These are phyloP conservation scores for Puccinia polysora DNA, from an alignment of 1,284 basidiomycete species.

Conservation along the genomic window DNA sequence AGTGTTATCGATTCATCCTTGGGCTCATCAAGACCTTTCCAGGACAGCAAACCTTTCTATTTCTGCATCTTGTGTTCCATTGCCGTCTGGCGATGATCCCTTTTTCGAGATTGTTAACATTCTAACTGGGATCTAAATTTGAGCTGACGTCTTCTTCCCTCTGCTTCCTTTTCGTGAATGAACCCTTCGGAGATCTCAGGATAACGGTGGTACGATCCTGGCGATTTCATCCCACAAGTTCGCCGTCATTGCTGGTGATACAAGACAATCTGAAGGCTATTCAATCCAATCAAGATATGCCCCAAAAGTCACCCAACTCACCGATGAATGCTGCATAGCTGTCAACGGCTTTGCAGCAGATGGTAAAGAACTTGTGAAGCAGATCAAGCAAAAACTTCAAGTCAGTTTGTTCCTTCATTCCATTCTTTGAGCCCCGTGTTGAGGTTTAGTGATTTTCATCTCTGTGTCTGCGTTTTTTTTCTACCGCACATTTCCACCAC, in stretches of 20 bases:
- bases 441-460: neutral
- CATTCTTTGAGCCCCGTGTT: conserved; percentile 47
- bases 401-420: conserved; percentile 56
- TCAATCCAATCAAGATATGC: conserved; percentile 92
- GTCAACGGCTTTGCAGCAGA: conserved; percentile 94
- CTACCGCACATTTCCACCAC: conserved; percentile 17
- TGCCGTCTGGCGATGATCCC: too few species aligned
- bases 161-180: too few species aligned
- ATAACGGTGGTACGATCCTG: conserved; percentile 89
- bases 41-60: neutral
- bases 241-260: conserved; percentile 87
- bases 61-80: neutral
- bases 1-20: neutral
- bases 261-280: conserved; percentile 87
- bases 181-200: too few species aligned
- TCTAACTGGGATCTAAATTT: neutral
- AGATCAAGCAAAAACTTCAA: conserved; percentile 84
- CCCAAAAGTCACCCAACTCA: conserved; percentile 80
- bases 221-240: conserved; percentile 89
- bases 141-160: too few species aligned
- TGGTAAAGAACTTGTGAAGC: conserved; percentile 91
- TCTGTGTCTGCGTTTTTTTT: neutral
- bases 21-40: too few species aligned
- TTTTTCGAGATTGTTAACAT: too few species aligned
- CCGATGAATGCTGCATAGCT: conserved; percentile 84